Conservation (phyloP, 1,284 basidiomycete genomes). For the Tetrapyrgos nigripes region DNA sequence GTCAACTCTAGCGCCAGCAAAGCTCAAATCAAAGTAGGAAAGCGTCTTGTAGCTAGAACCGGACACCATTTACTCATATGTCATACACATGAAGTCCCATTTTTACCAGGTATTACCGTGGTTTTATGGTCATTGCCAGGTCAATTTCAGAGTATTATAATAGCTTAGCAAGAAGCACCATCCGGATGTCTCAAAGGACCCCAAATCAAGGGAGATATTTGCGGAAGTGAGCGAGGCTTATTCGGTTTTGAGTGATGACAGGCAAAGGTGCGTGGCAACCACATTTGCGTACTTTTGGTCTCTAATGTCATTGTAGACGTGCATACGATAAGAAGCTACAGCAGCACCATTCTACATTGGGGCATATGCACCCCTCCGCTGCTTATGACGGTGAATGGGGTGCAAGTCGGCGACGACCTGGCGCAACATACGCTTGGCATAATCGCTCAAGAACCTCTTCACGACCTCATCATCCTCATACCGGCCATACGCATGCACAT, state of each 20-base stretch:
- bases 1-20: conserved; percentile 45
- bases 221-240: conserved; percentile 48
- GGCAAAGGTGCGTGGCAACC: conserved; percentile 38
- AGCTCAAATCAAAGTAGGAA: conserved; percentile 50
- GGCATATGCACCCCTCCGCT: conserved; percentile 4
- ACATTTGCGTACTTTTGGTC: background rate
- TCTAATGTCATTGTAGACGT: conserved; percentile 7
- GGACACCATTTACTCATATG: background rate
- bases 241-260: conserved; percentile 45
- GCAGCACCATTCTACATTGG: background rate
- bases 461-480: conserved; percentile 1
- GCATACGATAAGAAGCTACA: conserved; percentile 21
- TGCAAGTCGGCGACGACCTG: conserved; percentile 13
- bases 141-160: conserved; percentile 1
- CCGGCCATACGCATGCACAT: background rate
- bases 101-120: conserved; percentile 46
- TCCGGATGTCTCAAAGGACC: conserved; percentile 51
- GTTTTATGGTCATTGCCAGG: background rate
- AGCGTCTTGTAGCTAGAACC: background rate
- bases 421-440: conserved; percentile 20
- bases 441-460: background rate
- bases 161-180: conserved; percentile 54
- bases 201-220: conserved; percentile 42
- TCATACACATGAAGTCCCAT: conserved; percentile 43
- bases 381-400: conserved; percentile 14